These are phyloP conservation scores for Phytophthora pluvialis DNA, from an alignment of 352 stramenopile species.

Conservation along the genomic window DNA sequence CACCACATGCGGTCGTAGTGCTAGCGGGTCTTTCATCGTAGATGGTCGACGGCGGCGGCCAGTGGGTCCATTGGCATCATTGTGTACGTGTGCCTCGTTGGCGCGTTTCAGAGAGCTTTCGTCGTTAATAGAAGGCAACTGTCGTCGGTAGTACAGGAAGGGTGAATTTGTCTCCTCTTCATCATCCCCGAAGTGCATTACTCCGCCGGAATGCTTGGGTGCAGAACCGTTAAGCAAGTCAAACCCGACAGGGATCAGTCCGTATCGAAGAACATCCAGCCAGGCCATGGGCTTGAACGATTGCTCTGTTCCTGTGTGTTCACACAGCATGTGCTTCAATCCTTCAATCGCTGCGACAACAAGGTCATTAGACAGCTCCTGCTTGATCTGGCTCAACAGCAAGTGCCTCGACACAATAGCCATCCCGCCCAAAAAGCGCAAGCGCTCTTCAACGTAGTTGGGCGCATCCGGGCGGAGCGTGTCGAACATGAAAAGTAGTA, in stretches of 20 bases:
- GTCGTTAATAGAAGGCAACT: conserved; percentile 38
- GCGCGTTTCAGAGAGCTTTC: conserved; percentile 12
- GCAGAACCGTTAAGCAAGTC: conserved; percentile 49
- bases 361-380: conserved; percentile 51
- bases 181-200: conserved; percentile 37
- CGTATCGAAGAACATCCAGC: conserved; percentile 66
- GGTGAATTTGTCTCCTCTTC: conserved; percentile 47
- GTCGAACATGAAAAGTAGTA: conserved; percentile 66
- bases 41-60: conserved; percentile 51
- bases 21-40: conserved; percentile 65
- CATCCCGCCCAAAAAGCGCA: conserved; percentile 68
- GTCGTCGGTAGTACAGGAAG: conserved; percentile 64
- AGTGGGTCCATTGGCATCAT: conserved; percentile 12
- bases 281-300: conserved; percentile 53
- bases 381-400: conserved; percentile 41
- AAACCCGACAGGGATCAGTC: conserved; percentile 62
- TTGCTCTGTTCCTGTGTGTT: conserved; percentile 36
- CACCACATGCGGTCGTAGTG: conserved; percentile 61
- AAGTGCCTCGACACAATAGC: conserved; percentile 56
- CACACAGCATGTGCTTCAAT: conserved; percentile 60
- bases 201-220: conserved; percentile 5
- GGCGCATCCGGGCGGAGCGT: conserved; percentile 39
- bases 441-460: conserved; percentile 49
- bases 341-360: conserved; percentile 53
- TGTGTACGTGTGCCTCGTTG: background rate